These are phyloP conservation scores for Andrographis paniculata DNA, from an alignment of 305 asterid species.

Conservation along the genomic window DNA sequence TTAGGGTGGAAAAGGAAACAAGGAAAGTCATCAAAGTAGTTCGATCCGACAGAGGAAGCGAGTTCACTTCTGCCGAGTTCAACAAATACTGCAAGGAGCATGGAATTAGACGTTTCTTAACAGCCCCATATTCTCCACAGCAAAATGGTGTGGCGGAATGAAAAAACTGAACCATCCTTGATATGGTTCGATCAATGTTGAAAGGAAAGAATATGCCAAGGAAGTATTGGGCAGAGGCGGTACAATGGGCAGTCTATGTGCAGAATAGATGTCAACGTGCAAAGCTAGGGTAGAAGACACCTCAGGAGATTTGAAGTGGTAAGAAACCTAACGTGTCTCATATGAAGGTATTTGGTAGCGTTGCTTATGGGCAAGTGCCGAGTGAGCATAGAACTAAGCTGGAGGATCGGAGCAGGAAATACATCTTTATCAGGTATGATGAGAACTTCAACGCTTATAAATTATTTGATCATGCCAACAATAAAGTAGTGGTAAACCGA, in stretches of 20 bases:
- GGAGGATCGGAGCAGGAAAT: background rate
- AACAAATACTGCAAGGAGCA: background rate
- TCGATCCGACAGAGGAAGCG: too few species aligned
- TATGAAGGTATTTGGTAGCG: conserved; percentile 1
- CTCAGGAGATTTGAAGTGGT: background rate
- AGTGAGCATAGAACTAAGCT: background rate
- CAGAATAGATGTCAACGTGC: too few species aligned
- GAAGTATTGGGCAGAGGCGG: conserved; percentile 2
- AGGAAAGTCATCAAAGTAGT: background rate
- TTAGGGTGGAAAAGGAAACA: background rate
- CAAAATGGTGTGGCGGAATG: conserved; percentile 1
- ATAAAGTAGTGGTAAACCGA: too few species aligned
- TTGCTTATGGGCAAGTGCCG: background rate
- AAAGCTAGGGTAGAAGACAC: background rate
- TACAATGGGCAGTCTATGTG: background rate
- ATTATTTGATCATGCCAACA: background rate
- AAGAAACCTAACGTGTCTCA: too few species aligned
- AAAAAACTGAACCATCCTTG: conserved; percentile 1
- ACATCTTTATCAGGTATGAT: too few species aligned
- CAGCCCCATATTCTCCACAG: background rate
- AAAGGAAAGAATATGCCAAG: conserved; percentile 3
- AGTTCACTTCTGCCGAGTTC: background rate
- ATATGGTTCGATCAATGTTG: conserved; percentile 4
- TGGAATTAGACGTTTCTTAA: background rate
- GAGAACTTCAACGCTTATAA: background rate